Percentiles rank a stretch among this genome's conserved stretches.
These are phyloP conservation scores for Grigorovia transvaalensis DNA, from an alignment of 805 yeast species.

Conservation along the genomic window DNA sequence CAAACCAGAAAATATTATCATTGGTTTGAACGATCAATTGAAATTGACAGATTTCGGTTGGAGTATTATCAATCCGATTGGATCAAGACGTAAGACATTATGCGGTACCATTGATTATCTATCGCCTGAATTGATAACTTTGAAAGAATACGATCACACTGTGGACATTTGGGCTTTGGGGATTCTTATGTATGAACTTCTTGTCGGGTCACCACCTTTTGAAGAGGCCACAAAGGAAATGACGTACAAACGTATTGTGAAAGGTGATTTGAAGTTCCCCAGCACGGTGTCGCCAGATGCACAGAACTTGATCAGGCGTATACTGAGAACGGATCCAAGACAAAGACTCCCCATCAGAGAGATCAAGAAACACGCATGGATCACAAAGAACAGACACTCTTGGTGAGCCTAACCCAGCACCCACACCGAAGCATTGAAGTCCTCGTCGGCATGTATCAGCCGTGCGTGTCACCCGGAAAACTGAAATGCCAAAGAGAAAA, in stretches of 20 bases:
- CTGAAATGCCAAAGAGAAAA: neutral
- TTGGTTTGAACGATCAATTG: constrained; percentile 64
- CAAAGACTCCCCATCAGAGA: constrained; percentile 52
- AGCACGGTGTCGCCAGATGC: constrained; percentile 62
- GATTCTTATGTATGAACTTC: constrained; percentile 69
- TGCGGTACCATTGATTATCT: constrained; percentile 93
- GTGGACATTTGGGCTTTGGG: constrained; percentile 96
- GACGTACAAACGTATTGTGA: constrained; percentile 71
- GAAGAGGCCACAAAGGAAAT: constrained; percentile 69
- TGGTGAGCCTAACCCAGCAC: constrained; percentile 35
- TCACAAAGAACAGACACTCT: constrained; percentile 45
- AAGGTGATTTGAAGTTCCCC: constrained; percentile 70
- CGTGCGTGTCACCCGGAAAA: neutral
- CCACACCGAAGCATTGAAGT: neutral
- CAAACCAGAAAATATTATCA: constrained; percentile 84
- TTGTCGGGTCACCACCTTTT: constrained; percentile 87
- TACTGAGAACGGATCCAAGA: constrained; percentile 60
- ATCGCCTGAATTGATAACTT: constrained; percentile 91
- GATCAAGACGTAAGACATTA: constrained; percentile 59
- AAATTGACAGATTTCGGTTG: constrained; percentile 94
- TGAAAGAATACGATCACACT: constrained; percentile 61
- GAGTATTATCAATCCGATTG: constrained; percentile 62
- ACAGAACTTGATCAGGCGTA: constrained; percentile 52
- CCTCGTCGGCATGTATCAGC: neutral
- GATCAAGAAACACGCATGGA: constrained; percentile 78